These are phyloP conservation scores for Boletus bicolor DNA, from an alignment of 768 basidiomycete species.

Conservation along the genomic window DNA sequence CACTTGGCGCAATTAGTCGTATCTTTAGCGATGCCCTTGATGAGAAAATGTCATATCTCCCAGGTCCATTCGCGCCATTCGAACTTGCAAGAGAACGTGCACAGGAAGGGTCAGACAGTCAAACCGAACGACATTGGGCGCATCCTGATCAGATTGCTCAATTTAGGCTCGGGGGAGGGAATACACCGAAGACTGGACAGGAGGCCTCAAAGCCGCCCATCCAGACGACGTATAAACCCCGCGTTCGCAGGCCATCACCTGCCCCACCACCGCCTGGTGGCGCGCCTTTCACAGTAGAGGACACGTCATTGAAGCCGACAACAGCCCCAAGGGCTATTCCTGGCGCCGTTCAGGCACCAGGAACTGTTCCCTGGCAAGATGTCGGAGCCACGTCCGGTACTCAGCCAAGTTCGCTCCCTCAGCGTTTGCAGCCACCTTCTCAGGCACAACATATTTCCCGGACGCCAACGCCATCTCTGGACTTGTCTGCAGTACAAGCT, in stretches of 20 bases:
- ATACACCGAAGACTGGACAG: constrained; percentile 27
- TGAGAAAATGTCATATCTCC: constrained; percentile 60
- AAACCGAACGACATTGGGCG: constrained; percentile 36
- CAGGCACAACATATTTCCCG: constrained; percentile 60
- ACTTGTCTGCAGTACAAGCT: constrained; percentile 65
- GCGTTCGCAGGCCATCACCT: constrained; percentile 57
- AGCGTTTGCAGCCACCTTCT: constrained; percentile 35
- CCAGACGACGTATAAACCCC: constrained; percentile 73
- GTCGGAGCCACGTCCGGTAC: not conserved
- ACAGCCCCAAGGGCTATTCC: constrained; percentile 30
- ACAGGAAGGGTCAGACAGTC: constrained; percentile 35
- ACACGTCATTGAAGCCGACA: constrained; percentile 38
- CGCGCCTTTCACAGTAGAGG: constrained; percentile 35
- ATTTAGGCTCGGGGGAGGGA: constrained; percentile 32
- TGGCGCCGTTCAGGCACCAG: constrained; percentile 46
- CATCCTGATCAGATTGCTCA: constrained; percentile 37
- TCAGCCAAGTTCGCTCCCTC: constrained; percentile 23
- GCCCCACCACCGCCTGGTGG: constrained; percentile 26
- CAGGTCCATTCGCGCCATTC: constrained; percentile 67
- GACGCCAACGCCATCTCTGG: constrained; percentile 67
- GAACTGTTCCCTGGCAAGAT: constrained; percentile 49
- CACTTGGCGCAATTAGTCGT: constrained; percentile 82
- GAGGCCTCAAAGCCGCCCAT: constrained; percentile 29
- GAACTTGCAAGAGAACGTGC: constrained; percentile 56
- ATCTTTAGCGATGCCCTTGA: constrained; percentile 86